Conservation (phyloP, 306 rosid genomes). For the Spatholobus suberectus region DNA sequence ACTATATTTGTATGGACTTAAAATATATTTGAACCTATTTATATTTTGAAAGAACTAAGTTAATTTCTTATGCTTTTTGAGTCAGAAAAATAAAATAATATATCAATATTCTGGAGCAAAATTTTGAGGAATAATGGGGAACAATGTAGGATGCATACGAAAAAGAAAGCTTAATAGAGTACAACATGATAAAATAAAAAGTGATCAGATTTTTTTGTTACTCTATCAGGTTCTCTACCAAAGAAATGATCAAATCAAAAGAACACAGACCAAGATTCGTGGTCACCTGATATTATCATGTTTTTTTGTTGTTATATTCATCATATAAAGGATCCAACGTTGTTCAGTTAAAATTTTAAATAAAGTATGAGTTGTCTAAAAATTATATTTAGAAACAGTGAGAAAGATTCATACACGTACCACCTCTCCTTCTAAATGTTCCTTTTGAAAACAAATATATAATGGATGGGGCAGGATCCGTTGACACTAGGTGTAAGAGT, state of each 20-base stretch:
- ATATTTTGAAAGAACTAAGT: no score
- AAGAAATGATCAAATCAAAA: background rate
- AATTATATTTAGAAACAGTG: slow-evolving; percentile 5
- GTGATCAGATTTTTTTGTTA: no score
- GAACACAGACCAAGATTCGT: background rate
- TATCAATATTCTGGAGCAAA: slow-evolving; percentile 2
- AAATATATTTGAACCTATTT: no score
- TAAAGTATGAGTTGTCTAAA: background rate
- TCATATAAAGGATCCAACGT: slow-evolving; percentile 5
- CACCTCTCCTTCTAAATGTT: slow-evolving; percentile 83
- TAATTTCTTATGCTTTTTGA: background rate
- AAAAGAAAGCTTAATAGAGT: background rate
- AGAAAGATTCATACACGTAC: slow-evolving; percentile 53
- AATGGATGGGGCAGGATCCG: no score
- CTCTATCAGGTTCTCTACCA: background rate
- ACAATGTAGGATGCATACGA: slow-evolving; percentile 8
- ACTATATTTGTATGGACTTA: no score
- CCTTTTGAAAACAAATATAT: slow-evolving; percentile 53
- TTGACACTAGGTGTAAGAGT: no score
- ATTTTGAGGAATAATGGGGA: background rate
- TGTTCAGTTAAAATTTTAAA: background rate
- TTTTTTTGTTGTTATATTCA: slow-evolving; percentile 18
- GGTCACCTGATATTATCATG: background rate
- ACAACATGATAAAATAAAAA: no score
- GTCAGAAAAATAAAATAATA: background rate